Conservation (phyloP, 306 rosid species). For the Dryas drummondii region DNA sequence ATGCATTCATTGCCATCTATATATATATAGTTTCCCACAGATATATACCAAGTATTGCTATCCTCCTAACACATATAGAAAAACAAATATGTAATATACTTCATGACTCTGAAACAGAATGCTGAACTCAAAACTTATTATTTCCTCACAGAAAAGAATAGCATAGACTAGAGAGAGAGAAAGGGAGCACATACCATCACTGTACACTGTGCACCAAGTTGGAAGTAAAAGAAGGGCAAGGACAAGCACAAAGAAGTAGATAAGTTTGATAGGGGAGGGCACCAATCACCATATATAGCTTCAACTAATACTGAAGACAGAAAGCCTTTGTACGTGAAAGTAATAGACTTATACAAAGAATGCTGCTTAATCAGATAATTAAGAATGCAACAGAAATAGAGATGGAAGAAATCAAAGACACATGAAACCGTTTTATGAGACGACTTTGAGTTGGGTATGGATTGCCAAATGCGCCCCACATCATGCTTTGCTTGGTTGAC, state of each 20-base stretch:
- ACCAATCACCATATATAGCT: background rate
- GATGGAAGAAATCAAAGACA: background rate
- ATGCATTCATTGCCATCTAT: too few species aligned
- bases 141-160: background rate
- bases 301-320: background rate
- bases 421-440: background rate
- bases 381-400: background rate
- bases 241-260: conserved; percentile 21
- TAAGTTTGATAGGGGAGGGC: conserved; percentile 28
- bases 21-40: too few species aligned
- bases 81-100: too few species aligned
- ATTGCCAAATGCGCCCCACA: too few species aligned
- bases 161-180: background rate
- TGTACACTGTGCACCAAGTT: conserved; percentile 18
- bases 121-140: background rate
- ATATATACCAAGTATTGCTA: too few species aligned
- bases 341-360: background rate
- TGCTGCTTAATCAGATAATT: too few species aligned
- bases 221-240: conserved; percentile 22
- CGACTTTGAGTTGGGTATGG: conserved; percentile 17
- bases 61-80: too few species aligned
- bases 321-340: background rate
- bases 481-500: background rate
- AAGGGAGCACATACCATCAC: conserved; percentile 11
- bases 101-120: too few species aligned